phyloP scores from a whole-genome alignment of 202 grass and related monocot genomes.

The Dendrocalamus latiflorus region DNA sequence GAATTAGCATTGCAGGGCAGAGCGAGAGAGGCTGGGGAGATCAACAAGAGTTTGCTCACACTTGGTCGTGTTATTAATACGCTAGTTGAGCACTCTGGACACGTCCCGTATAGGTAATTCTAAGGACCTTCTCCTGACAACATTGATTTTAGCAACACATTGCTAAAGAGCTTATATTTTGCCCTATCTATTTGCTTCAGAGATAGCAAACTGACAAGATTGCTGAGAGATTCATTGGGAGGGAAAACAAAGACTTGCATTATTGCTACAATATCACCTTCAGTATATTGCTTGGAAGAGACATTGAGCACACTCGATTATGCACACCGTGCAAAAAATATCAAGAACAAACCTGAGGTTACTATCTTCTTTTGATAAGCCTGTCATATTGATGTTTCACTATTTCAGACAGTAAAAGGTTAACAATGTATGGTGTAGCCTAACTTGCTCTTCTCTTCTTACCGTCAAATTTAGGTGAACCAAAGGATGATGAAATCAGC shows the following conservation, averaged over 20 bases:
- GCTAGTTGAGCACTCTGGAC: slow-evolving; percentile 97
- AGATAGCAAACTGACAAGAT: slow-evolving; percentile 99
- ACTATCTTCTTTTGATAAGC: neutral
- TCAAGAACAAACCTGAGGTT: slow-evolving; percentile 98
- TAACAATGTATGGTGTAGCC: neutral
- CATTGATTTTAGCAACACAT: slow-evolving; percentile 8
- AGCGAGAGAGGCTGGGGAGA: slow-evolving; percentile 99
- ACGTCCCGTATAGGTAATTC: slow-evolving; percentile 87
- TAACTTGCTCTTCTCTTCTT: slow-evolving; percentile 33
- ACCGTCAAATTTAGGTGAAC: slow-evolving; percentile 57
- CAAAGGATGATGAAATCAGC: slow-evolving; percentile 97
- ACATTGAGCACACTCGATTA: slow-evolving; percentile 97
- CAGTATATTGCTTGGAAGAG: slow-evolving; percentile 93
- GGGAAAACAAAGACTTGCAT: slow-evolving; percentile 99
- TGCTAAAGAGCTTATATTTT: slow-evolving; percentile 11
- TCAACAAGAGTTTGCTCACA: slow-evolving; percentile 98
- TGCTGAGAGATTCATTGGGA: slow-evolving; percentile 93
- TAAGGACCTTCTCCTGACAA: neutral
- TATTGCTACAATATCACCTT: slow-evolving; percentile 97
- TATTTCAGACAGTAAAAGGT: neutral
- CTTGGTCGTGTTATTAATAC: slow-evolving; percentile 98
- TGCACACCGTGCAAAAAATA: slow-evolving; percentile 99
- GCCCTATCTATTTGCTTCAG: slow-evolving; percentile 52
- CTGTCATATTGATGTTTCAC: neutral
- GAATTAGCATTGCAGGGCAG: slow-evolving; percentile 71